Conservation (phyloP, 352 stramenopile species). For the Pythium apleroticum region DNA sequence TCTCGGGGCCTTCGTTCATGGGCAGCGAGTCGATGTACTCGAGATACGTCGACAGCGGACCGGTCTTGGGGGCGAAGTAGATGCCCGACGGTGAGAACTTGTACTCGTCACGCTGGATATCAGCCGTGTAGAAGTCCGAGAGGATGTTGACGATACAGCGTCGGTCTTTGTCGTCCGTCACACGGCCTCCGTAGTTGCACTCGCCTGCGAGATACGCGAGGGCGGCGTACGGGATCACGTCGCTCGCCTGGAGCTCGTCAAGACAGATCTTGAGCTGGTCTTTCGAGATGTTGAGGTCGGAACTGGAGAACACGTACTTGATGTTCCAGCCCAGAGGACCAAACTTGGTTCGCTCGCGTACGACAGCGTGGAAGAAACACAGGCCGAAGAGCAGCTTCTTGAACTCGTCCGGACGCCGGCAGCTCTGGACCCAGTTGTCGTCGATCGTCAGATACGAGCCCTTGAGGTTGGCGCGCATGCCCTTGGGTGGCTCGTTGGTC, state of each 20-base stretch:
- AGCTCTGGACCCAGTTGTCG: constrained; percentile 70
- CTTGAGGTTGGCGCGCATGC: constrained; percentile 93
- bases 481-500: constrained; percentile 94
- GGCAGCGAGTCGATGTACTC: constrained; percentile 83
- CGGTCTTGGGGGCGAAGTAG: constrained; percentile 70
- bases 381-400: constrained; percentile 86
- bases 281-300: constrained; percentile 83
- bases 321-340: constrained; percentile 88
- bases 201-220: constrained; percentile 92
- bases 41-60: constrained; percentile 53
- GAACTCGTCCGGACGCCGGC: constrained; percentile 58
- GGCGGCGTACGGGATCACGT: constrained; percentile 89
- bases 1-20: constrained; percentile 84
- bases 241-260: constrained; percentile 56
- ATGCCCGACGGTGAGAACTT: constrained; percentile 81
- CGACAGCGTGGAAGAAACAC: constrained; percentile 93
- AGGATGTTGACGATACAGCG: constrained; percentile 84
- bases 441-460: constrained; percentile 89
- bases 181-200: constrained; percentile 94
- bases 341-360: constrained; percentile 86
- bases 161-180: constrained; percentile 95
- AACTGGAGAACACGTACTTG: constrained; percentile 87
- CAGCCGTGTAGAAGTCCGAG: constrained; percentile 80
- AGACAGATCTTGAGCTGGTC: constrained; percentile 86
- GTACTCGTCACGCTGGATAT: constrained; percentile 77